A percentile compares a stretch with the other conserved stretches of the same genome.
Conservation (phyloP, 768 basidiomycete genomes). For the Suillus americanus region DNA sequence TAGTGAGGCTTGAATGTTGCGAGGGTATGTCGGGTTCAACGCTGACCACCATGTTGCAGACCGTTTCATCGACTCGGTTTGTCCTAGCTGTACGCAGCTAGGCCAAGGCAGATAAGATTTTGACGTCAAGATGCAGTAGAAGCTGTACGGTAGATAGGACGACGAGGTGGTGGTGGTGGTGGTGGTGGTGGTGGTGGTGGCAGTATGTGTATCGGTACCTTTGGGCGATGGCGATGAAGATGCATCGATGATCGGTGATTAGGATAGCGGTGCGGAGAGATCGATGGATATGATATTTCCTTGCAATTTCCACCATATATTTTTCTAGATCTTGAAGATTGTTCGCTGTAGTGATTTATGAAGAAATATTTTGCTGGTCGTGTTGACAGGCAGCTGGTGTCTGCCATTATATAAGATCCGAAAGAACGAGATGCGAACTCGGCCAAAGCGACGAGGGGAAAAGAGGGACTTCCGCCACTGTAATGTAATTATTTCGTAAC, state of each 20-base stretch:
- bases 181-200: too few species aligned
- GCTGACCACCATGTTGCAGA: constrained; percentile 28
- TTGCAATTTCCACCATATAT: background rate
- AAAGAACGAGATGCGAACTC: constrained; percentile 14
- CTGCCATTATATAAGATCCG: background rate
- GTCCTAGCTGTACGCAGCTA: constrained; percentile 29
- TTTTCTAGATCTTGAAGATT: background rate
- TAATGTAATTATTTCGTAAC: constrained; percentile 36
- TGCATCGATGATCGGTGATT: constrained; percentile 18
- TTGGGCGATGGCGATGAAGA: background rate
- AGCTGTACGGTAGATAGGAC: constrained; percentile 4
- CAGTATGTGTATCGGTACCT: background rate
- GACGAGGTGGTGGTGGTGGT: too few species aligned
- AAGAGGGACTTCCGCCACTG: constrained; percentile 17
- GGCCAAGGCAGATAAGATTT: constrained; percentile 9
- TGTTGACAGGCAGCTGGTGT: background rate
- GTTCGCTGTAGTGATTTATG: background rate
- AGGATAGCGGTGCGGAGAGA: background rate
- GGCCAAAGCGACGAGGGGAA: constrained; percentile 4
- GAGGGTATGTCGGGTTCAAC: constrained; percentile 9
- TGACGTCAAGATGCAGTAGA: constrained; percentile 4
- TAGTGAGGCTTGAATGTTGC: constrained; percentile 41
- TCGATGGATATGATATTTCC: constrained; percentile 1
- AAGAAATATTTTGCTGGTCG: background rate
- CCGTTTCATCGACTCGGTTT: constrained; percentile 35